Evolutionary conservation across 257 asterid species (phyloP), one percentile per base, ranked within the genome.

Genomic region (Plantago major): DNA sequence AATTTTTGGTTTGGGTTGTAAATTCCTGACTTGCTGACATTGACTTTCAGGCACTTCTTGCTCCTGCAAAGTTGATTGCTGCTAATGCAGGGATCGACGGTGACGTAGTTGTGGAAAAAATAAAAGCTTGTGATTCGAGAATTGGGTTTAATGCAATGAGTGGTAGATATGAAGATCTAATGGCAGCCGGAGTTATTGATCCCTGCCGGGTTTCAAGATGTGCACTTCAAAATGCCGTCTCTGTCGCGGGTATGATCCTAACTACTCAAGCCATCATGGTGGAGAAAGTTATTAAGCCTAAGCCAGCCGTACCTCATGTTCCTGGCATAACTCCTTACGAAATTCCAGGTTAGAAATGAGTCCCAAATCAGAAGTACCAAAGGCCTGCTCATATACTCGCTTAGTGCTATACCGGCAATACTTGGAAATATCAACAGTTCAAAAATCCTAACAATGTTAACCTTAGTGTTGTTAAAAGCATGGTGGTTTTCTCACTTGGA

Each of bases 1-100:
- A 10, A 22, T 62, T 22, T 59, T 42, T 17, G 16, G 56, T 64
- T 28, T 16, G 43, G 42, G 44, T 13, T 30, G 54, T 30, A 65
- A 19, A 55, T 16, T 60, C 53, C 40, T 62, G 15, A 43, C 73
- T 60, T 2, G 65, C 57, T 33, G 47, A 18, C 47, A 33, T 56
- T 64, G 71, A 75, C 40, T 74, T 79, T 69, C 97, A 93, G 97
- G 97, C 99, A 16, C 95, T 93, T 58, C 84, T 89, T 60, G 96
- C 95, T 61, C 99, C 99, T 0, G 87, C 97, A 71, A 85, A 80
- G 67, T 63, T 75, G 56, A 93, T 93, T 52, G 99, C 99, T 47
- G 77, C 82, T 22, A 87, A 93, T 77, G 94, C 96, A 18, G 99
- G 97, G 62, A 75, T 87, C 26, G 97, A 93, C 74, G 99, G 97